Conservation (phyloP, 768 basidiomycete species). For the Calocera cornea region DNA sequence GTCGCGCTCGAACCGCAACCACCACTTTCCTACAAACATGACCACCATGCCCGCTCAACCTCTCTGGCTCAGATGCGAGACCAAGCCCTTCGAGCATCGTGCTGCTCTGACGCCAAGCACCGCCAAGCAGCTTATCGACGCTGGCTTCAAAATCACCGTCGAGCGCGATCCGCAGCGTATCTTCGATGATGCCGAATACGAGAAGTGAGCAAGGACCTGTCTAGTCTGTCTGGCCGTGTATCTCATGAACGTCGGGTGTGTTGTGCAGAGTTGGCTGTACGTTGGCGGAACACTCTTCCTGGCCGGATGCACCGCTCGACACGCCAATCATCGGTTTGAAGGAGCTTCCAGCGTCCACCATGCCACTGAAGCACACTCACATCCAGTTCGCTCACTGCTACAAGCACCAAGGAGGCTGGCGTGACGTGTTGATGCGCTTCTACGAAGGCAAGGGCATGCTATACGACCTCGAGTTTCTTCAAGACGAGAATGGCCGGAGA, state of each 20-base stretch:
- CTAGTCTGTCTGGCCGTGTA: not conserved
- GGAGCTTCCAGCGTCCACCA: conserved; percentile 74
- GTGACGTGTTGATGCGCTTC: conserved; percentile 72
- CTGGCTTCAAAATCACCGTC: conserved; percentile 79
- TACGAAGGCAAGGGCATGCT: conserved; percentile 66
- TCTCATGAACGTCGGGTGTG: conserved; percentile 4
- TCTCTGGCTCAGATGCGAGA: conserved; percentile 96
- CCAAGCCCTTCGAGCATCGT: conserved; percentile 85
- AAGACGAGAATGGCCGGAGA: conserved; percentile 67
- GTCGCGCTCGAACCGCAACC: not conserved
- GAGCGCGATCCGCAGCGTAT: conserved; percentile 91
- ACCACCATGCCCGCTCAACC: conserved; percentile 16
- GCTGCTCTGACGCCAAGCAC: conserved; percentile 88
- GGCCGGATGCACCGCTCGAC: conserved; percentile 63
- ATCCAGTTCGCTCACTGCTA: conserved; percentile 98
- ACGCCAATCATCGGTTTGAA: conserved; percentile 89
- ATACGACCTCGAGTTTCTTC: conserved; percentile 93
- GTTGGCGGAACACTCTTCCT: conserved; percentile 75
- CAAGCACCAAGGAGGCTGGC: conserved; percentile 92
- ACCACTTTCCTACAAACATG: not conserved
- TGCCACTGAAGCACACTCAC: conserved; percentile 82
- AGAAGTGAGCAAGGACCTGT: conserved; percentile 47
- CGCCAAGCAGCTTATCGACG: conserved; percentile 72
- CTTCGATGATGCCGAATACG: conserved; percentile 86
- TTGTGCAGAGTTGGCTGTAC: conserved; percentile 68